A percentile compares a stretch with the other conserved stretches of the same genome.
phyloP scores from a whole-genome alignment of 139 green algal genomes.

The Volvox africanus region DNA sequence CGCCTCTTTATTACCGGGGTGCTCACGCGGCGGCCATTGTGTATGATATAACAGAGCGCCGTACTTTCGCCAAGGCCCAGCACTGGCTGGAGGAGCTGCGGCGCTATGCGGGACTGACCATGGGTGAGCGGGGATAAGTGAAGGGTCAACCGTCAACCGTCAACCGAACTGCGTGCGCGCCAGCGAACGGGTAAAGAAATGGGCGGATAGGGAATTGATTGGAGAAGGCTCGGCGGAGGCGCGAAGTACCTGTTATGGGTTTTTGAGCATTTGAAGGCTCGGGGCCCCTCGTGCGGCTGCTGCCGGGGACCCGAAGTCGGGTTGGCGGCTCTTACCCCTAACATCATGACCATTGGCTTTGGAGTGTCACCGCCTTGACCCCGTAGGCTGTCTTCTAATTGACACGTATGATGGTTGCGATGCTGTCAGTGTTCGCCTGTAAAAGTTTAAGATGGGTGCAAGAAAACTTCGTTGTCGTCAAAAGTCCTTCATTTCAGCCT shows the following conservation, averaged over 20 bases:
- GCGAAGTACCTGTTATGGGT: not conserved
- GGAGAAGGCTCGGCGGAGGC: not conserved
- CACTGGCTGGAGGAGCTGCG: constrained; percentile 91
- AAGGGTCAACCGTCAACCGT: too few species aligned
- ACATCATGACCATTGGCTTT: too few species aligned
- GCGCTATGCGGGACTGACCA: constrained; percentile 33
- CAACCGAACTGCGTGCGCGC: not conserved
- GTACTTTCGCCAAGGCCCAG: constrained; percentile 92
- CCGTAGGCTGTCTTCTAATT: too few species aligned
- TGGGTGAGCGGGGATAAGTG: not conserved
- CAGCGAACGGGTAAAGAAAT: not conserved
- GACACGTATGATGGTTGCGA: too few species aligned
- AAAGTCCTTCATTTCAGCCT: too few species aligned
- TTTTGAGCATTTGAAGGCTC: not conserved
- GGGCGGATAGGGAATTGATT: not conserved
- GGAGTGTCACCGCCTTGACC: too few species aligned
- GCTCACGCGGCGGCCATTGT: constrained; percentile 70
- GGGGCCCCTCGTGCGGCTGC: too few species aligned
- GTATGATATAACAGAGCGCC: constrained; percentile 66
- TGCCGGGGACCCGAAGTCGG: too few species aligned
- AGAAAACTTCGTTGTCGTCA: too few species aligned
- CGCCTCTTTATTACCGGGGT: constrained; percentile 95
- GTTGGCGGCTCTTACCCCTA: too few species aligned
- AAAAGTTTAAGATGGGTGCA: too few species aligned
- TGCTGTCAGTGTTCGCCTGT: too few species aligned